Evolutionary conservation across 2,329 filamentous ascomycete genomes (phyloP).

Genomic region (Hymenoscyphus linearis): DNA sequence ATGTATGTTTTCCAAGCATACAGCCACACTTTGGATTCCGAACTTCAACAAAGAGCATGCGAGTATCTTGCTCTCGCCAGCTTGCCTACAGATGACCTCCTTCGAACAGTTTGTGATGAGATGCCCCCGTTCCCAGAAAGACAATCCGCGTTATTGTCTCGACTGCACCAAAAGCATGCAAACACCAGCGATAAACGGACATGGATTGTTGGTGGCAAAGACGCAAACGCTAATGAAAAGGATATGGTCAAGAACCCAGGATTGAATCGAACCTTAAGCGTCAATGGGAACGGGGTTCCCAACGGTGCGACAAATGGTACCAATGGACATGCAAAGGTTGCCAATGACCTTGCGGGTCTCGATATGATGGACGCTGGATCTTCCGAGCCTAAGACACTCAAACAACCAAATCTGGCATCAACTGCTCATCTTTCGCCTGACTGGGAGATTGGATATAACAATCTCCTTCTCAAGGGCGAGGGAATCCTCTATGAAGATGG

Average conservation of each 20-base stretch:
- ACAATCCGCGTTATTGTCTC: constrained; percentile 83
- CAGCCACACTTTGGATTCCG: constrained; percentile 89
- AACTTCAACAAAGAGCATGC: constrained; percentile 92
- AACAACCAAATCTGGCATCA: constrained; percentile 78
- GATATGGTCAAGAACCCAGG: constrained; percentile 79
- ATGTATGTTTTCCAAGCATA: constrained; percentile 86
- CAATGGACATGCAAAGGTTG: constrained; percentile 47
- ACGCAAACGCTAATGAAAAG: constrained; percentile 75
- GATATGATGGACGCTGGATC: constrained; percentile 64
- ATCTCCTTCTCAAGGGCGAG: constrained; percentile 71
- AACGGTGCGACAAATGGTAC: constrained; percentile 44
- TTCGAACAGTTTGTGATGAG: constrained; percentile 92
- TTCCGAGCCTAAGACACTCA: constrained; percentile 52
- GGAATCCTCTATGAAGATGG: constrained; percentile 92
- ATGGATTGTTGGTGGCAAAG: constrained; percentile 96
- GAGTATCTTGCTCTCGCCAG: constrained; percentile 87
- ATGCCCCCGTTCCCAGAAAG: constrained; percentile 98
- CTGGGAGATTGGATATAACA: constrained; percentile 88
- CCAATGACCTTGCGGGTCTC: constrained; percentile 71
- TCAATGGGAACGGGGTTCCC: constrained; percentile 37
- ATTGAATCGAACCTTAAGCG: constrained; percentile 80
- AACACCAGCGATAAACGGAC: constrained; percentile 92
- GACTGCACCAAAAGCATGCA: constrained; percentile 90
- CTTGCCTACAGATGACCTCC: constrained; percentile 80
- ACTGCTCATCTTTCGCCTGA: constrained; percentile 89